A percentile compares a stretch with the other conserved stretches of the same genome.
phyloP scores from a whole-genome alignment of 192 early-diverging fungal genomes.

The Glomus cerebriforme region DNA sequence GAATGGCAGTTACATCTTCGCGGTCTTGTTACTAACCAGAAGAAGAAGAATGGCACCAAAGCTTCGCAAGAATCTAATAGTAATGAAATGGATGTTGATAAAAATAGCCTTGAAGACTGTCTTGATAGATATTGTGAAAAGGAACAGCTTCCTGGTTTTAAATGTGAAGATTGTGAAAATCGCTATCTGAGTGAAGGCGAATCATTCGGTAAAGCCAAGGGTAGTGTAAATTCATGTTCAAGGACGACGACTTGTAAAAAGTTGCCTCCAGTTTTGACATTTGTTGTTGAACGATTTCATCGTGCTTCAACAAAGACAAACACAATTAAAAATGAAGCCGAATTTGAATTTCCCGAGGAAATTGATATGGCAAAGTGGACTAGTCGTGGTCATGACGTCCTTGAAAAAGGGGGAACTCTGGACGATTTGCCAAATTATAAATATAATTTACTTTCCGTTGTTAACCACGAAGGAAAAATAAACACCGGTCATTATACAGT shows the following conservation, averaged over 20 bases:
- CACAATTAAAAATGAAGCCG: constrained; percentile 17
- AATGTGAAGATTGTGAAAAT: constrained; percentile 2
- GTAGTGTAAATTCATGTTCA: constrained; percentile 38
- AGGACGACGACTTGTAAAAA: constrained; percentile 67
- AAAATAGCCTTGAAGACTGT: neutral
- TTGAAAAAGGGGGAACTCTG: constrained; percentile 39
- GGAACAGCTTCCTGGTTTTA: constrained; percentile 8
- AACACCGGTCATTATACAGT: constrained; percentile 93
- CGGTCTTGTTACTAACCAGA: constrained; percentile 14
- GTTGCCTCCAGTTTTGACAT: constrained; percentile 42
- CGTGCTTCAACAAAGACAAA: constrained; percentile 27
- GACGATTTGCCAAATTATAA: constrained; percentile 67
- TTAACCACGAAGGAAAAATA: constrained; percentile 87
- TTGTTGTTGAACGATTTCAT: constrained; percentile 37
- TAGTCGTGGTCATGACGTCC: constrained; percentile 38
- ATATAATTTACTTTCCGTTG: constrained; percentile 89
- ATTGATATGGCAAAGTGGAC: constrained; percentile 38
- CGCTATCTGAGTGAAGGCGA: no score
- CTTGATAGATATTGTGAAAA: constrained; percentile 9
- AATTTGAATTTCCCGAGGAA: constrained; percentile 31
- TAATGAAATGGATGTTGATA: neutral
- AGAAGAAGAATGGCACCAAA: constrained; percentile 43
- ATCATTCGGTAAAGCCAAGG: neutral
- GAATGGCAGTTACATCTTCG: constrained; percentile 4
- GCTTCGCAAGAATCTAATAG: neutral